Base-by-base conservation (phyloP, 2,329 filamentous ascomycete genomes). In the Aspergillus hiratsukae region DNA sequence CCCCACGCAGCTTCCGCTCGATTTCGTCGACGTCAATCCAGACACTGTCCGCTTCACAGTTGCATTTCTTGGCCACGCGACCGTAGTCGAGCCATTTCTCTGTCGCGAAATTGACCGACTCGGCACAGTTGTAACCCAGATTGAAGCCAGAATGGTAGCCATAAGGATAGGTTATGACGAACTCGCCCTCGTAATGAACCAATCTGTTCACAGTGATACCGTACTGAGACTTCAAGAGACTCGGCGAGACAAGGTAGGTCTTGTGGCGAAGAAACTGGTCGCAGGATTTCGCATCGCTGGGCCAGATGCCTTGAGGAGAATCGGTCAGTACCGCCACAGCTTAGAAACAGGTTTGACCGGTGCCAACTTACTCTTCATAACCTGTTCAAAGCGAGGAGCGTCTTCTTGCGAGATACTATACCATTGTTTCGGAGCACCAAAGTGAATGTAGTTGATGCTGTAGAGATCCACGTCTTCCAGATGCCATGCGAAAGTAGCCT, bases 391-490 rank as follows among this genome's bases (percentile, higher is more conserved):
- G 17, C 89, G 87, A 51, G 91, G 86, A 14, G 93, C 91, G 71
- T 99, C 94, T 62, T 90, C 89, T 72, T 97, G 95, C 0, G 93
- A 96, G 63, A 99, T 97, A 74, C 92, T 97, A 77, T 99, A 99
- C 94, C 94, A 99, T 73, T 99, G 94, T 76, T 99, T 99, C 0
- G 94, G 94, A 1, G 94, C 94, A 54, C 94, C 94, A 72, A 99
- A 99, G 70, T 99, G 94, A 58, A 99, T 91, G 73, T 97, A 99
- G 77, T 99, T 99, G 81, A 99, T 99, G 72, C 92, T 97, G 84
- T 99, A 99, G 4, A 99, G 83, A 77, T 99, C 94, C 45, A 99
- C 93, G 71, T 99, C 94, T 72, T 99, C 94, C 53, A 99, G 78
- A 82, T 99, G 94, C 94, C 94, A 99, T 8, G 94, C 94, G 72